Evolutionary conservation across 257 asterid species (phyloP), one percentile per base, ranked within the genome.

Genomic region (Fraxinus anomala): DNA sequence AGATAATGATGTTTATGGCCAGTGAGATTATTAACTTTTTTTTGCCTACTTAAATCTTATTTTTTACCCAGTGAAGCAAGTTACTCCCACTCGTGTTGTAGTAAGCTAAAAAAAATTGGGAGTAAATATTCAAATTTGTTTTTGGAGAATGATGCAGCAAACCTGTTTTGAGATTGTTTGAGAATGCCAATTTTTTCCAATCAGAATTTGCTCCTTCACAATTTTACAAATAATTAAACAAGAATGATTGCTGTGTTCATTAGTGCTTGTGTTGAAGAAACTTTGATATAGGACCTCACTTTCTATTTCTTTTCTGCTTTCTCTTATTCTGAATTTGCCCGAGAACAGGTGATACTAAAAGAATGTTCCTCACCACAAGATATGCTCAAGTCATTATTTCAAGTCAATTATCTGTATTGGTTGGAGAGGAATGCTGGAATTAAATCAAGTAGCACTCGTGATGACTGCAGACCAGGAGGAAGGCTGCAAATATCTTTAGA

Each of bases 321-420:
- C 30, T 68, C 40, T 54, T 75, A 70, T 71, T 65, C 71, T 72
- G 28, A 74, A 59, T 61, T 66, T 39, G 68, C 16, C 16, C 17
- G n/a, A 12, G 80, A 81, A 84, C 92, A 95, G 99, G 92, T 95
- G 78, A 89, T 87, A 28, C 90, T 95, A 37, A 95, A 93, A 83
- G 99, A 95, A 81, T 93, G 89, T 81, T 88, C 91, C 16, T 68
- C 92, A 0, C 87, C 91, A 59, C 96, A 87, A 81, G 99, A 91
- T 84, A 93, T 95, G 99, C 91, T 95, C 69, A 91, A 90, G 87
- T 90, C 97, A 30, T 24, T 95, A 85, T 93, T 91, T 85, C 98
- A 93, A 80, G 96, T 91, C 74, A 89, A 85, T 80, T 94, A 95
- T 73, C 76, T 95, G 76, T 91, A 93, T 78, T 95, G 99, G 98